Base-by-base conservation (phyloP, 257 asterid genomes). In the Lantana camara region DNA sequence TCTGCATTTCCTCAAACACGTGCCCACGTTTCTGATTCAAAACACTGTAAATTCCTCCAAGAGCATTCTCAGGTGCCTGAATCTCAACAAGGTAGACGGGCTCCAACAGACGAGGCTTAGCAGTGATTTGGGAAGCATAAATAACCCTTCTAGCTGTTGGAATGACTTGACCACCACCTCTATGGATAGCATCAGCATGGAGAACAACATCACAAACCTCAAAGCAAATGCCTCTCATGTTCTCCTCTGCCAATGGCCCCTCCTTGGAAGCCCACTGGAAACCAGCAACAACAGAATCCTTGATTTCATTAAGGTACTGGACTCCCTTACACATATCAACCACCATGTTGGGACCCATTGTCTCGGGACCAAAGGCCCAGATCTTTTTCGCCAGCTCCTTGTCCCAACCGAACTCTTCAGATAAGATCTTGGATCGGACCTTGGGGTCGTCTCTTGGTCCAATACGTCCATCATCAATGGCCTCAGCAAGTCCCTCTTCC, bases 261-360 rank as follows among this genome's bases (percentile, higher is more conserved):
- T 79, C 84, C 84, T 79, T 79, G 0, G 84, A 79, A 13, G 84
- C 84, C 84, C 84, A 79, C 35, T 79, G 83, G 70, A 78, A 78
- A 60, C 83, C 83, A 9, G 85, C 80, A 0, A 80, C 85, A 3
- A 80, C 83, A 0, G 83, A 77, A 42, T 80, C 83, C 78, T 80
- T 80, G 24, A 77, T 80, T 77, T 77, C 85, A 19, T 80, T 81
- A 54, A 81, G 58, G 67, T 81, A 81, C 50, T 81, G 86, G 17
- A 81, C 86, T 68, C 83, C 86, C 81, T 80, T 80, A 60, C 86
- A 80, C 86, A 80, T 77, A 64, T 80, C 86, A 9, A 81, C 86
- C 2, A 82, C 87, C 87, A 82, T 81, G 55, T 81, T 81, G 0
- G 84, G 84, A 14, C 84, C 84, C 14, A 76, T 75, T 2, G 84